Conservation (phyloP, 441 rosid genomes). For the Eruca vesicaria region DNA sequence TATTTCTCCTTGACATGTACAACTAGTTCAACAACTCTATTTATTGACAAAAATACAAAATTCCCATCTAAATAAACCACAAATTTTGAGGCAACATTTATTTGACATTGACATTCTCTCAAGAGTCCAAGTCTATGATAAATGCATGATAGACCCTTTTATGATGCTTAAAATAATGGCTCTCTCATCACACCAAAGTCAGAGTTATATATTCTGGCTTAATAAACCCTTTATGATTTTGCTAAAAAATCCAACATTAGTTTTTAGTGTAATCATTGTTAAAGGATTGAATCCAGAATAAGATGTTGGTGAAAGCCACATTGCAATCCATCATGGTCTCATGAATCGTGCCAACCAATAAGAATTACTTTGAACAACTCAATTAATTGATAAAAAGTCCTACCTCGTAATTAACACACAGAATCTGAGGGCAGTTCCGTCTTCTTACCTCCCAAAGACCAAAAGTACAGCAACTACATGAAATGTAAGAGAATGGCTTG, state of each 20-base stretch:
- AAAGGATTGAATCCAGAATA: not conserved
- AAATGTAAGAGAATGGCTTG: slow-evolving; percentile 42
- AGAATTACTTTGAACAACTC: not conserved
- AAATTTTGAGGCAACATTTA: not conserved
- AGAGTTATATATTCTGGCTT: not conserved
- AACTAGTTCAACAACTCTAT: slow-evolving; percentile 15
- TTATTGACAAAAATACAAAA: not conserved
- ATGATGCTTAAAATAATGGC: too few relatives aligned
- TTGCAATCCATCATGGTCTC: not conserved
- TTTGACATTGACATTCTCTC: slow-evolving; percentile 5
- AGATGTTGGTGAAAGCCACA: not conserved
- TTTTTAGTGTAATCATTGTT: not conserved
- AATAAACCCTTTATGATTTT: not conserved
- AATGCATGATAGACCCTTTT: not conserved
- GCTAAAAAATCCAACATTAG: not conserved
- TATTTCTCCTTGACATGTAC: slow-evolving; percentile 11
- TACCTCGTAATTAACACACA: slow-evolving; percentile 13
- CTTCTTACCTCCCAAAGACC: not conserved
- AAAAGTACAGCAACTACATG: slow-evolving; percentile 4
- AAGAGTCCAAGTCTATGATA: not conserved
- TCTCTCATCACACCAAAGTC: not conserved
- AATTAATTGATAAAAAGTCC: not conserved
- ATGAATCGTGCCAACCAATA: slow-evolving; percentile 30
- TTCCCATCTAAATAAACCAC: slow-evolving; percentile 7
- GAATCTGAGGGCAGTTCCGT: not conserved